Base-by-base conservation (phyloP, 805 yeast genomes). In the Saccharomyces cerevisiae region DNA sequence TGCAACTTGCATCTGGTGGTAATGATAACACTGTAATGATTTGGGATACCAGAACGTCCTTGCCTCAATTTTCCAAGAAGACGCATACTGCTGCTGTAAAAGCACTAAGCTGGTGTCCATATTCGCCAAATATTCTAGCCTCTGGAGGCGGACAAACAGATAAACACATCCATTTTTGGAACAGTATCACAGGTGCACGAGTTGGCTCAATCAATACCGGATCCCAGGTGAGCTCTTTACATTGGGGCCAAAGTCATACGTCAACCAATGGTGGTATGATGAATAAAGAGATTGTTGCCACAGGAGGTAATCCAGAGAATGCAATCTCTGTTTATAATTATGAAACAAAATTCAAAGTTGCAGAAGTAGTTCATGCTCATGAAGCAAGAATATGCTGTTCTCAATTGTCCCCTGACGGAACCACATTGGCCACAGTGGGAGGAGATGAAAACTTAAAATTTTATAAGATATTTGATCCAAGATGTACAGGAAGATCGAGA, bases 131-230 rank as follows among this genome's bases (percentile, higher is more conserved):
- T 56, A 71, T 91, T 52, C 76, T 92, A 51, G 97, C 97, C n/a
- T 86, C 97, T 2, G 99, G 98, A 6, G 99, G 99, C 51, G 99
- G 99, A 14, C 85, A 96, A 11, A 80, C 87, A 31, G 97, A 94
- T 71, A 85, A 83, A 66, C 80, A 84, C 49, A 87, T 92, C 55
- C 92, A 92, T 71, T 89, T 94, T 71, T 94, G 98, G 98, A 94
- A 94, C 70, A 82, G 97, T 2, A 81, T 88, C 21, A 88, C 95
- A 0, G 99, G 98, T 1, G 82, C 91, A 1, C 75, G 96, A 57
- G 82, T 88, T 36, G 89, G 90, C 60, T 79, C 94, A 9, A 86
- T 92, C 24, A 94, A 90, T 60, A 87, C 97, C 0, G 96, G 92
- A 5, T 85, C 96, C 0, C 99, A 94, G 70, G 94, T 94, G 4